Evolutionary conservation across 2,329 filamentous ascomycete species (phyloP).

Genomic region (Aspergillus persii): DNA sequence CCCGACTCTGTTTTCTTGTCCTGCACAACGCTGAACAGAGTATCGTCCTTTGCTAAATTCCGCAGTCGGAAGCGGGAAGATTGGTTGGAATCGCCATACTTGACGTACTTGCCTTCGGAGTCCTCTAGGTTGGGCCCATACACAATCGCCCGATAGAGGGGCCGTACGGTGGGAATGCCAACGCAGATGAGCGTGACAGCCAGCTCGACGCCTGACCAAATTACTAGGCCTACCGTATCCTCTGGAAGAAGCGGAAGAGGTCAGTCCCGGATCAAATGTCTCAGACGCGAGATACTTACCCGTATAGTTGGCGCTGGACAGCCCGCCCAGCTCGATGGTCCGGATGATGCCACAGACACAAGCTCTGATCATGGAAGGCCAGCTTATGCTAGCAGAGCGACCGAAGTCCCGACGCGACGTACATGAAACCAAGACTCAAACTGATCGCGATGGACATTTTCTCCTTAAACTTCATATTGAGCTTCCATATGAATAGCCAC

Average conservation of each 20-base stretch:
- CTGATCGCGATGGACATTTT: slow-evolving; percentile 38
- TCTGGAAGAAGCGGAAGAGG: slow-evolving; percentile 5
- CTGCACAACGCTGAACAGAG: neutral
- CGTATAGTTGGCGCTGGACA: slow-evolving; percentile 19
- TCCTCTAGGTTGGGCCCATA: slow-evolving; percentile 8
- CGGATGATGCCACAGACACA: slow-evolving; percentile 16
- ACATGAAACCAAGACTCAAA: slow-evolving; percentile 39
- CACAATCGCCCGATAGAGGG: slow-evolving; percentile 19
- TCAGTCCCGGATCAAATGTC: neutral
- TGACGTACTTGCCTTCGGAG: neutral
- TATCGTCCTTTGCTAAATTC: neutral
- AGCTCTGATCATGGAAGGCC: slow-evolving; percentile 6
- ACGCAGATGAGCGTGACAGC: slow-evolving; percentile 26
- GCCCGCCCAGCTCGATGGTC: slow-evolving; percentile 14
- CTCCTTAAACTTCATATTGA: slow-evolving; percentile 39
- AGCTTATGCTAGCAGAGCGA: neutral
- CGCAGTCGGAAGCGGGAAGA: neutral
- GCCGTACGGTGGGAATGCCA: slow-evolving; percentile 28
- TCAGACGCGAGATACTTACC: neutral
- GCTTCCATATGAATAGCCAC: slow-evolving; percentile 37
- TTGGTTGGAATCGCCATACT: neutral
- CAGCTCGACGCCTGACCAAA: slow-evolving; percentile 25
- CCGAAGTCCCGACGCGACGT: slow-evolving; percentile 1
- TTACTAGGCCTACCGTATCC: slow-evolving; percentile 23
- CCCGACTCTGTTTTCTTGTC: neutral